phyloP scores from a whole-genome alignment of 2,329 filamentous ascomycete genomes.

The Lasiodiplodia gonubiensis region DNA sequence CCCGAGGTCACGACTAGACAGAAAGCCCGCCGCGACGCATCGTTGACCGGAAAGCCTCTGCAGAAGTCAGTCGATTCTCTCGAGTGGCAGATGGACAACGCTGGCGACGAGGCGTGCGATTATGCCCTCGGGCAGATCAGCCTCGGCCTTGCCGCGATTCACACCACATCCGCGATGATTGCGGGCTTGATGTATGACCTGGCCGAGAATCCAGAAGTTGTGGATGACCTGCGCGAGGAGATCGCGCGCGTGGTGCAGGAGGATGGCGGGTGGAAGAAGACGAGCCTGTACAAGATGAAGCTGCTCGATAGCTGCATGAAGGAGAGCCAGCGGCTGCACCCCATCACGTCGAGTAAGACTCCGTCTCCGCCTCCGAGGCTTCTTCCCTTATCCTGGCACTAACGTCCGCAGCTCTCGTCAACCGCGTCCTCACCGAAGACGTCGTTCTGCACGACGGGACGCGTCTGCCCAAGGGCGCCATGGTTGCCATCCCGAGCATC shows the following conservation, averaged over 20 bases:
- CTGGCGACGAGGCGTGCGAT: slow-evolving; percentile 31
- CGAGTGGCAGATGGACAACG: slow-evolving; percentile 34
- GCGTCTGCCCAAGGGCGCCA: slow-evolving; percentile 28
- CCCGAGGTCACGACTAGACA: slow-evolving; percentile 42
- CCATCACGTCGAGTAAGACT: slow-evolving; percentile 16
- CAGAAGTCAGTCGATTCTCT: slow-evolving; percentile 36
- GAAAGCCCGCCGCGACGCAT: slow-evolving; percentile 21
- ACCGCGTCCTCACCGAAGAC: slow-evolving; percentile 29
- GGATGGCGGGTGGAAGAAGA: slow-evolving; percentile 29
- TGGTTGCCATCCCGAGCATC: slow-evolving; percentile 24
- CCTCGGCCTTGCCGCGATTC: slow-evolving; percentile 32
- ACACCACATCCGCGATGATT: slow-evolving; percentile 32
- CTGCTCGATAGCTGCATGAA: slow-evolving; percentile 33
- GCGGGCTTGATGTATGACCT: slow-evolving; percentile 32
- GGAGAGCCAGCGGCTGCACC: slow-evolving; percentile 31
- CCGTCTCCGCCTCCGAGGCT: not conserved
- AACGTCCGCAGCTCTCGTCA: not conserved
- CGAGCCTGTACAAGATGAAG: slow-evolving; percentile 29
- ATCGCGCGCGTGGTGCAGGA: slow-evolving; percentile 23
- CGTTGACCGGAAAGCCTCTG: slow-evolving; percentile 31
- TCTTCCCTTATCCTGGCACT: not conserved
- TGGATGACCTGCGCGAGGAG: slow-evolving; percentile 31
- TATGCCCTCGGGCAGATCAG: slow-evolving; percentile 14
- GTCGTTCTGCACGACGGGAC: slow-evolving; percentile 33
- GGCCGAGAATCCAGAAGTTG: slow-evolving; percentile 30